Percentiles rank a stretch among this genome's conserved stretches.
Evolutionary conservation across 2,329 filamentous ascomycete genomes (phyloP).

Genomic region (Fusarium graminum): DNA sequence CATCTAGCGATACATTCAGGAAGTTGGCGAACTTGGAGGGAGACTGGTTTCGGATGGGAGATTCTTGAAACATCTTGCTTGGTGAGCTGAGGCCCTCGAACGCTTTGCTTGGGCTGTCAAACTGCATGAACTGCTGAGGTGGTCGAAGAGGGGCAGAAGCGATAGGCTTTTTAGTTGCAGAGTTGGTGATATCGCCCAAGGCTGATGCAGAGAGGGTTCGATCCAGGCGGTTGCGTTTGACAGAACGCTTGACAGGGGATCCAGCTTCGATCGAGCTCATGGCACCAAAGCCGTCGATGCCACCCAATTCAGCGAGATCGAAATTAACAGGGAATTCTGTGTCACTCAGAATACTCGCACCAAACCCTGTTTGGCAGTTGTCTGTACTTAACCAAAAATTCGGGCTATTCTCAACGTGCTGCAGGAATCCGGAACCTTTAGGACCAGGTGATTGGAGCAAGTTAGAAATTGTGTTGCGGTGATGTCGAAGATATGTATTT

Average conservation of each 20-base stretch:
- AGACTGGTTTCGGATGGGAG: conserved; percentile 57
- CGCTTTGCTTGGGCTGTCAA: conserved; percentile 70
- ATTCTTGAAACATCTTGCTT: conserved; percentile 62
- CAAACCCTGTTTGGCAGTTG: conserved; percentile 61
- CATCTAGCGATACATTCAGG: conserved; percentile 54
- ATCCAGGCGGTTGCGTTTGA: conserved; percentile 71
- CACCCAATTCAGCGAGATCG: conserved; percentile 52
- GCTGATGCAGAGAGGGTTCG: conserved; percentile 73
- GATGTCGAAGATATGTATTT: conserved; percentile 90
- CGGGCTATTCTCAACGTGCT: conserved; percentile 64
- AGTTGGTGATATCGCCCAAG: conserved; percentile 71
- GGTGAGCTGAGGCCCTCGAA: conserved; percentile 69
- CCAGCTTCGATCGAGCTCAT: conserved; percentile 66
- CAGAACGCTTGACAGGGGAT: conserved; percentile 76
- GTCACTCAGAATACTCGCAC: conserved; percentile 61
- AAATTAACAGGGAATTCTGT: conserved; percentile 74
- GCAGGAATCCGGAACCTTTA: conserved; percentile 48
- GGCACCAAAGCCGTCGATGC: conserved; percentile 52
- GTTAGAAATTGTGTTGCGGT: conserved; percentile 84
- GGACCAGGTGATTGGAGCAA: conserved; percentile 82
- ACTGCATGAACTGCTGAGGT: conserved; percentile 56
- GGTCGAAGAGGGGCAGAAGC: conserved; percentile 65
- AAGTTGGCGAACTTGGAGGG: conserved; percentile 63
- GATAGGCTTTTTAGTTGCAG: conserved; percentile 63
- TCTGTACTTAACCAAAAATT: conserved; percentile 74